These are phyloP conservation scores for Apophysomyces sp. DNA, from an alignment of 371 early-diverging fungal genomes.

Conservation along the genomic window DNA sequence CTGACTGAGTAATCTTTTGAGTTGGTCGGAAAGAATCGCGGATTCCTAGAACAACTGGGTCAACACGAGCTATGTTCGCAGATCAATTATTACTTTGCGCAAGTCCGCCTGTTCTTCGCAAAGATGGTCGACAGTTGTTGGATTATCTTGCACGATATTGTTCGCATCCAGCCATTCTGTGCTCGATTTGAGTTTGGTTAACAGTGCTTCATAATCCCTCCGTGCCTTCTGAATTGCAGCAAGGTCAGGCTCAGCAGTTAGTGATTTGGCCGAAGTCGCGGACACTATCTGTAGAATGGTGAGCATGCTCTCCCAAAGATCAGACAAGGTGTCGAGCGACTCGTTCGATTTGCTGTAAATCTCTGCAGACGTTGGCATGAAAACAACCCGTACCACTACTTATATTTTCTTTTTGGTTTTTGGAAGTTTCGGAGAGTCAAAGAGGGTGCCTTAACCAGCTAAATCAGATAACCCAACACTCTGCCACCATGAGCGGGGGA, in stretches of 20 bases:
- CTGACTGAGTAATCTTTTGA: conserved; percentile 36
- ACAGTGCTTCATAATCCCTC: conserved; percentile 27
- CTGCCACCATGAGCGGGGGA: too few relatives aligned
- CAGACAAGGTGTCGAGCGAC: conserved; percentile 31
- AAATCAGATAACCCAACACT: too few relatives aligned
- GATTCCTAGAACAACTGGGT: conserved; percentile 22
- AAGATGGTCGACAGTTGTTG: not conserved
- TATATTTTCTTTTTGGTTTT: too few relatives aligned
- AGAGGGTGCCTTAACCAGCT: too few relatives aligned
- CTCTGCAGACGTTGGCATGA: conserved; percentile 3
- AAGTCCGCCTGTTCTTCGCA: conserved; percentile 19
- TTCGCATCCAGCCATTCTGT: conserved; percentile 28
- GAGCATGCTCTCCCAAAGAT: conserved; percentile 36
- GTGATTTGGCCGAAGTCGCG: conserved; percentile 30
- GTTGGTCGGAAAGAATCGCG: conserved; percentile 23
- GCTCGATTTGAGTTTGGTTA: conserved; percentile 18
- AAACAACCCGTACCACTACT: not conserved
- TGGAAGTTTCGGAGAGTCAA: too few relatives aligned
- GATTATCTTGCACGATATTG: not conserved
- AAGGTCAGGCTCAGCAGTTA: conserved; percentile 39
- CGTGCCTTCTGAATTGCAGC: conserved; percentile 30
- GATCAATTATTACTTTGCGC: conserved; percentile 10
- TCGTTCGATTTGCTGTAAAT: conserved; percentile 26
- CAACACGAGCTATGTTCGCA: not conserved
- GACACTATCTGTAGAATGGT: conserved; percentile 31